Evolutionary conservation across 2,329 filamentous ascomycete genomes (phyloP).

Genomic region (Stenocarpella maydis): DNA sequence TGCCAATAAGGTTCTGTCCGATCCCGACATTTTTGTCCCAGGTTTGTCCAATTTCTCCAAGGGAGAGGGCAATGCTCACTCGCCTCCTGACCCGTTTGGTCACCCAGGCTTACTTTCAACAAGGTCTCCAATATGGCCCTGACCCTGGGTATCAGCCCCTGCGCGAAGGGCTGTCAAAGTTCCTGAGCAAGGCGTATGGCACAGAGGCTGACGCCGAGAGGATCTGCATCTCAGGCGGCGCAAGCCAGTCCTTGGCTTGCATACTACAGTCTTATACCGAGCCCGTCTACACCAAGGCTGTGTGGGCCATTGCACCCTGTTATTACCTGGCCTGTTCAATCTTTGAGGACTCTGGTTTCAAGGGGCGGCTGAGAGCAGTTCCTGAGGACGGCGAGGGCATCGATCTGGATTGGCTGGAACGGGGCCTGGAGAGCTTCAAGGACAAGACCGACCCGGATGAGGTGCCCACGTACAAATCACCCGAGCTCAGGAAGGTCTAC

Average conservation of each 20-base stretch:
- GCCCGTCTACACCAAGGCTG: constrained; percentile 73
- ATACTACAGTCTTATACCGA: constrained; percentile 84
- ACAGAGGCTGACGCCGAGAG: constrained; percentile 57
- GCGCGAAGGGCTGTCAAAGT: constrained; percentile 72
- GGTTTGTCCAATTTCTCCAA: constrained; percentile 55
- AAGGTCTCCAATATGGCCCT: constrained; percentile 70
- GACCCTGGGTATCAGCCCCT: constrained; percentile 78
- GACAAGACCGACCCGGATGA: constrained; percentile 33
- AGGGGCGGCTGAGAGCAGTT: constrained; percentile 70
- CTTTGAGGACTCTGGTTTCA: constrained; percentile 82
- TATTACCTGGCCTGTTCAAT: constrained; percentile 89
- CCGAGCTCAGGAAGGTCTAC: constrained; percentile 77
- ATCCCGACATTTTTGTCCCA: constrained; percentile 64
- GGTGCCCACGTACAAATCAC: constrained; percentile 52
- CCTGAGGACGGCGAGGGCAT: constrained; percentile 82
- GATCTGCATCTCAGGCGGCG: constrained; percentile 85
- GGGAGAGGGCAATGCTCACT: background rate
- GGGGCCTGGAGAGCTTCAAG: constrained; percentile 51
- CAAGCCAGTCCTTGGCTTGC: constrained; percentile 82
- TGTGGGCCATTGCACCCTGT: constrained; percentile 84
- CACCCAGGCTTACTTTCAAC: background rate
- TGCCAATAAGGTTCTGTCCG: constrained; percentile 66
- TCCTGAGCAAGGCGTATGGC: constrained; percentile 72
- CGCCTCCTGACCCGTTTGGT: background rate
- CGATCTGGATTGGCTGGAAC: constrained; percentile 68